phyloP scores from a whole-genome alignment of 1,139 yeast species.

The Geotrichum fermentans region DNA sequence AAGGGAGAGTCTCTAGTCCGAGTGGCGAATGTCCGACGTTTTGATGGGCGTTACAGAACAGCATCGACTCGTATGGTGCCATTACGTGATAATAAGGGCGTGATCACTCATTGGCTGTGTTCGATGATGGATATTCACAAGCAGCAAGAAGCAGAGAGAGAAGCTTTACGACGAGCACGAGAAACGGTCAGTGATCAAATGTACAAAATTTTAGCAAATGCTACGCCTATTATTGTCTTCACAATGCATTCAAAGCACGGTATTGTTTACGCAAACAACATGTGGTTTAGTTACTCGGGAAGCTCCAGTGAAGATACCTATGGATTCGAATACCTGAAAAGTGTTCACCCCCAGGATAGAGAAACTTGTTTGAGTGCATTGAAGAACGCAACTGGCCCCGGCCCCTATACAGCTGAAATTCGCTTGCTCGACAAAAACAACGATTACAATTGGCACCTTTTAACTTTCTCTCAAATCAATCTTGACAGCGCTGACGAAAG shows the following conservation, averaged over 20 bases:
- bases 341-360: slow-evolving; percentile 34
- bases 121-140: slow-evolving; percentile 39
- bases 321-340: slow-evolving; percentile 33
- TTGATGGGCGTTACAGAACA: slow-evolving; percentile 35
- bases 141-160: slow-evolving; percentile 35
- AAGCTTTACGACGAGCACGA: slow-evolving; percentile 33
- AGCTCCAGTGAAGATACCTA: slow-evolving; percentile 30
- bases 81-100: slow-evolving; percentile 34
- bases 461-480: slow-evolving; percentile 31
- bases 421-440: slow-evolving; percentile 30
- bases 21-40: slow-evolving; percentile 34
- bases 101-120: slow-evolving; percentile 37
- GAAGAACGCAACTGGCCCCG: slow-evolving; percentile 13
- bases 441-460: slow-evolving; percentile 36
- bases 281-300: slow-evolving; percentile 38
- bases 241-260: slow-evolving; percentile 34
- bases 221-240: slow-evolving; percentile 37
- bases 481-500: slow-evolving; percentile 10
- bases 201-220: slow-evolving; percentile 36
- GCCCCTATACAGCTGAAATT: slow-evolving; percentile 29
- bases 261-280: slow-evolving; percentile 35
- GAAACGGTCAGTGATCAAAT: slow-evolving; percentile 36
- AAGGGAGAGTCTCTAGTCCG: slow-evolving; percentile 34
- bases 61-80: slow-evolving; percentile 37
- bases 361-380: slow-evolving; percentile 29